phyloP scores from a whole-genome alignment of 1,284 basidiomycete genomes.

The Exobasidium rhododendri region DNA sequence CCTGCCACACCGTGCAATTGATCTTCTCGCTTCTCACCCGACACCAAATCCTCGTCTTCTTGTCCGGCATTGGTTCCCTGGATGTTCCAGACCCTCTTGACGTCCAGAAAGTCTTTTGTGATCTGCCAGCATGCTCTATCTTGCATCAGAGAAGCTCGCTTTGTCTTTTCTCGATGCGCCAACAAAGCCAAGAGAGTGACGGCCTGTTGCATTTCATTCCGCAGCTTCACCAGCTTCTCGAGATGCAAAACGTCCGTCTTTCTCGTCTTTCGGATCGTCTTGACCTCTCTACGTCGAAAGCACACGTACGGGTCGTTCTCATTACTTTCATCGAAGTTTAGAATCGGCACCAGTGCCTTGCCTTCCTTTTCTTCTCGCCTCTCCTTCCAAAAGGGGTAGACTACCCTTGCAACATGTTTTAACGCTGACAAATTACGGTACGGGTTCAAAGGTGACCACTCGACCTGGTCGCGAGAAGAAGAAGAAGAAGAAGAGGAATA shows the following conservation, averaged over 20 bases:
- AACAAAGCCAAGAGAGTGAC: slow-evolving; percentile 35
- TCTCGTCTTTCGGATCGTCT: slow-evolving; percentile 88
- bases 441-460: slow-evolving; percentile 45
- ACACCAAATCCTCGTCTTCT: slow-evolving; percentile 51
- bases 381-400: slow-evolving; percentile 52
- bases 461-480: neutral
- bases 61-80: slow-evolving; percentile 34
- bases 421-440: slow-evolving; percentile 47
- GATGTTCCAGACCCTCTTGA: slow-evolving; percentile 49
- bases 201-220: slow-evolving; percentile 46
- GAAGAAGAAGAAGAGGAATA: too few species aligned
- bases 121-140: slow-evolving; percentile 42
- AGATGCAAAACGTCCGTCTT: slow-evolving; percentile 53
- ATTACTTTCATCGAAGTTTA: slow-evolving; percentile 76
- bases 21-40: slow-evolving; percentile 37
- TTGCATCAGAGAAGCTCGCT: slow-evolving; percentile 35
- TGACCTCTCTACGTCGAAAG: slow-evolving; percentile 92
- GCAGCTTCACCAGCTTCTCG: slow-evolving; percentile 51
- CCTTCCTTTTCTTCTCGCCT: slow-evolving; percentile 48
- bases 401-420: slow-evolving; percentile 32
- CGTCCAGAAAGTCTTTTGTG: slow-evolving; percentile 37
- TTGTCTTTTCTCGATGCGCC: slow-evolving; percentile 49
- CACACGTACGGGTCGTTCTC: slow-evolving; percentile 96
- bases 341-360: slow-evolving; percentile 34
- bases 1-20: slow-evolving; percentile 22